Conservation (phyloP, 352 stramenopile species). For the Aphanomyces invadans region DNA sequence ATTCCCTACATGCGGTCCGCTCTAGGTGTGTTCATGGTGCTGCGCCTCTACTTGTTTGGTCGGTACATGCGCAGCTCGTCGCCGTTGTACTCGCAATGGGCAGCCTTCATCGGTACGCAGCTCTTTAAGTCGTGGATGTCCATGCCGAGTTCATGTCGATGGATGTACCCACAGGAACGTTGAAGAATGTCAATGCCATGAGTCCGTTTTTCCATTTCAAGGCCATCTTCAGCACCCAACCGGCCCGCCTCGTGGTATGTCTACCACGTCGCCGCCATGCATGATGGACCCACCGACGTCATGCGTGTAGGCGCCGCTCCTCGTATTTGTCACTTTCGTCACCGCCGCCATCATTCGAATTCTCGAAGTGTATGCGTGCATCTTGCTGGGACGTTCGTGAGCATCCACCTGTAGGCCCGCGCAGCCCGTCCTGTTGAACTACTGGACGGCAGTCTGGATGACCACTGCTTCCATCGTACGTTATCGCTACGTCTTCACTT, state of each 20-base stretch:
- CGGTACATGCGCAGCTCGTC: slow-evolving; percentile 64
- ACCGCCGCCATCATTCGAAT: slow-evolving; percentile 66
- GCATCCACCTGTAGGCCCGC: slow-evolving; percentile 31
- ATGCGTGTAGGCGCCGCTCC: slow-evolving; percentile 31
- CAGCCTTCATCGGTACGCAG: slow-evolving; percentile 57
- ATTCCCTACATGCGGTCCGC: not conserved
- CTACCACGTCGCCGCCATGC: not conserved
- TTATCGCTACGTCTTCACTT: not conserved
- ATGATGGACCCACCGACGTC: not conserved
- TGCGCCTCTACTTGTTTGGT: slow-evolving; percentile 53
- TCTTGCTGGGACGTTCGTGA: not conserved
- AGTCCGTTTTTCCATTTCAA: slow-evolving; percentile 77
- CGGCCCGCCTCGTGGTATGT: slow-evolving; percentile 47
- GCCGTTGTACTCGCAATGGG: slow-evolving; percentile 65
- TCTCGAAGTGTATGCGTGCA: slow-evolving; percentile 32
- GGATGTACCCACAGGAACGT: slow-evolving; percentile 25
- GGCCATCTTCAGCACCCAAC: slow-evolving; percentile 61
- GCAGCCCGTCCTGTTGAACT: slow-evolving; percentile 54
- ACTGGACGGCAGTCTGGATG: slow-evolving; percentile 66
- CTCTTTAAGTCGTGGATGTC: too few species aligned
- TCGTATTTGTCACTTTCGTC: slow-evolving; percentile 43
- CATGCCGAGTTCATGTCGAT: not conserved
- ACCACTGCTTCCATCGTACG: slow-evolving; percentile 59
- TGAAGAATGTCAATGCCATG: slow-evolving; percentile 74
- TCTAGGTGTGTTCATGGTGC: slow-evolving; percentile 57